Evolutionary conservation across 1,139 yeast genomes (phyloP).

Genomic region (Lodderomyces oxycetoniae): DNA sequence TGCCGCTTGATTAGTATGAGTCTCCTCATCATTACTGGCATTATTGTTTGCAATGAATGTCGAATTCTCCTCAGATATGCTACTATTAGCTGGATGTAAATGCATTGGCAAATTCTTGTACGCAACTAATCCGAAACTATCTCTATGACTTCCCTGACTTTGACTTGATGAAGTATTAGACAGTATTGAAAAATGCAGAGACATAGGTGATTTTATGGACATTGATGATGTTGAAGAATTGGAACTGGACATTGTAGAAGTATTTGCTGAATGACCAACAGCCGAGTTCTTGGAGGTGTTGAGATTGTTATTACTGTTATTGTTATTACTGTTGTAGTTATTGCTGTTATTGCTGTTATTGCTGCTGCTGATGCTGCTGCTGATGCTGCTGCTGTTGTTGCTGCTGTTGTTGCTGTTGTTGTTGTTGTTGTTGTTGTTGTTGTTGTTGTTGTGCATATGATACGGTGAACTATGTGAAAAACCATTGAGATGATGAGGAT

Average conservation of each 20-base stretch:
- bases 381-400: not conserved
- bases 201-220: slow-evolving; percentile 10
- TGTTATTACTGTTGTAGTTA: slow-evolving; percentile 2
- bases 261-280: not conserved
- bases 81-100: slow-evolving; percentile 1
- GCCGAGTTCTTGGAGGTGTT: too few species aligned
- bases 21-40: too few species aligned
- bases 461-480: too few species aligned
- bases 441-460: slow-evolving; percentile 3
- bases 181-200: slow-evolving; percentile 9
- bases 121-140: too few species aligned
- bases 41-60: slow-evolving; percentile 5
- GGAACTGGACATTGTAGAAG: not conserved
- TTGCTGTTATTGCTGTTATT: not conserved
- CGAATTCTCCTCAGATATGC: slow-evolving; percentile 1
- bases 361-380: not conserved
- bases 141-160: too few species aligned
- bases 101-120: slow-evolving; percentile 4
- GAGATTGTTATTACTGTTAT: too few species aligned
- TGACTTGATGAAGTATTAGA: slow-evolving; percentile 5
- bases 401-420: slow-evolving; percentile 1
- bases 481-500: too few species aligned
- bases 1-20: too few species aligned
- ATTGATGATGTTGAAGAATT: not conserved
- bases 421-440: slow-evolving; percentile 2